Percentiles rank a stretch among this genome's conserved stretches.
phyloP scores from a whole-genome alignment of 2,329 filamentous ascomycete species.

The Elsinoe ampelina region DNA sequence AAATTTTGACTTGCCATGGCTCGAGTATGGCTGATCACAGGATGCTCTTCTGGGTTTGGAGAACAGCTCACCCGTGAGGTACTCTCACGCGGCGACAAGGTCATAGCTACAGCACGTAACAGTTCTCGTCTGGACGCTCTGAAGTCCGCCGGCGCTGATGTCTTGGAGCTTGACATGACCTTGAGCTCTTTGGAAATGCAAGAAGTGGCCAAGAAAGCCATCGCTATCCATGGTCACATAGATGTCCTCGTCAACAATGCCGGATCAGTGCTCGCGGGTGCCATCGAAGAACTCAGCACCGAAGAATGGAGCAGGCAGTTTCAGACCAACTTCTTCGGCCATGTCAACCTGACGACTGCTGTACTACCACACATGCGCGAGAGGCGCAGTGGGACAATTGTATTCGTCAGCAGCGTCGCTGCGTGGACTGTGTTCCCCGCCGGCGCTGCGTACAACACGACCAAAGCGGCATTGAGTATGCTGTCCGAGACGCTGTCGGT shows the following conservation, averaged over 20 bases:
- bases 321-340: conserved; percentile 21
- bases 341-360: conserved; percentile 19
- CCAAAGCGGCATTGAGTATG: conserved; percentile 40
- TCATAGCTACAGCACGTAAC: conserved; percentile 39
- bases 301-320: conserved; percentile 18
- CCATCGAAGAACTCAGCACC: conserved; percentile 17
- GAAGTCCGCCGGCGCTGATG: conserved; percentile 17
- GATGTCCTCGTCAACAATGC: conserved; percentile 35
- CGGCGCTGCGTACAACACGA: conserved; percentile 33
- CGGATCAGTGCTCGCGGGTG: conserved; percentile 24
- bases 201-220: conserved; percentile 28
- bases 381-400: conserved; percentile 18
- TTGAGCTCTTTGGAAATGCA: conserved; percentile 30
- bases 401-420: conserved; percentile 37
- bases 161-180: conserved; percentile 30
- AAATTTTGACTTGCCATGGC: neutral
- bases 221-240: conserved; percentile 29
- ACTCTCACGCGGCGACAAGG: conserved; percentile 33
- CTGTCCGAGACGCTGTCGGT: conserved; percentile 36
- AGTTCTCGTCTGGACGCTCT: conserved; percentile 16
- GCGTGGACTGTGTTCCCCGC: conserved; percentile 34
- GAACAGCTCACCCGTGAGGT: conserved; percentile 37
- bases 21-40: conserved; percentile 29
- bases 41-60: conserved; percentile 39
- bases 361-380: conserved; percentile 20